Base-by-base conservation (phyloP, 1,284 basidiomycete species). In the Peniophora sp. region DNA sequence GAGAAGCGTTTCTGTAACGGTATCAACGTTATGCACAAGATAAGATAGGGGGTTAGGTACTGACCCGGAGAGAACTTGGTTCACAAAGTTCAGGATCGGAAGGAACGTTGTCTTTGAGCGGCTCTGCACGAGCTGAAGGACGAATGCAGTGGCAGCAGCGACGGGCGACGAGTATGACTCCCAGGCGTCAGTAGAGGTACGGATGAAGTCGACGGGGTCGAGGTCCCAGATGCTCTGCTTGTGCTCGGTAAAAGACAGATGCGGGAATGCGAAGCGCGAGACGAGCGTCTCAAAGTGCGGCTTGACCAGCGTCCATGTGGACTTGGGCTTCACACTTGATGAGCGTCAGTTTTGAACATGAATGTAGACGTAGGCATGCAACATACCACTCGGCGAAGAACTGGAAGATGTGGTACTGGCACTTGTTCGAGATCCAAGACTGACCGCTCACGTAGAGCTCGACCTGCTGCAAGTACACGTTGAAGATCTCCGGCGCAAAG, bases 401-500 rank as follows among this genome's bases (percentile, higher is more conserved):
- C 49, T 78, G 75, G 65, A 92, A 83, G 47, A 91, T 81, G 51
- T 86, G 81, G 62, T 88, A 89, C 60, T 88, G 84, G 61, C 82
- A 87, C 60, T 91, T 91, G 65, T 79, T 85, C 19, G 84, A 85
- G 35, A 91, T 68, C 90, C 90, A 93, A 10, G 77, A 73, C 58
- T 85, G 79, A 47, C 80, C 77, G 22, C 78, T 78, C 19, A 89
- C 80, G 61, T 73, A 87, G 1, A 88, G 67, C 53, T 91, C 81
- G 36, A 90, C 81, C 64, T 90, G 85, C 22, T 78, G 75, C 22
- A 92, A 72, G 62, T 92, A 93, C 19, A 81, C 80, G 61, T 78
- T 87, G 59, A 92, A 73, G 54, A 93, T 92, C 62, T 92, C 87
- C 0, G 91, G 89, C 0, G 90, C 91, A 60, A 92, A 93, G 38